Conservation (phyloP, 306 rosid genomes). For the Morella rubra region DNA sequence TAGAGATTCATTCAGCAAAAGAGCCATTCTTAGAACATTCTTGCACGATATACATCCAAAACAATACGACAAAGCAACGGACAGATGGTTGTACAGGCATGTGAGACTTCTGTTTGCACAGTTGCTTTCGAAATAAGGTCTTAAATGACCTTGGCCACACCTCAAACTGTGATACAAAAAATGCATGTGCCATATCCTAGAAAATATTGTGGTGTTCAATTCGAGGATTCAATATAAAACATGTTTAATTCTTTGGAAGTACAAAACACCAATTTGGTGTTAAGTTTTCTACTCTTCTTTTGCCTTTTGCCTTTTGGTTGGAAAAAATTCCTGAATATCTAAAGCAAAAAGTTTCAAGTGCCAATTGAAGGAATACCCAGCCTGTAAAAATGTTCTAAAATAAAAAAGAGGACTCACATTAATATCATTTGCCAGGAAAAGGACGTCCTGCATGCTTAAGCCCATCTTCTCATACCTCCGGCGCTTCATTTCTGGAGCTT, state of each 20-base stretch:
- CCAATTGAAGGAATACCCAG: constrained; percentile 4
- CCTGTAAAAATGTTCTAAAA: background rate
- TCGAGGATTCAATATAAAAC: background rate
- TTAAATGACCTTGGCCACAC: background rate
- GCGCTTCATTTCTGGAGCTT: constrained; percentile 90
- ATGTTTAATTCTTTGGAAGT: background rate
- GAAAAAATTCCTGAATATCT: background rate
- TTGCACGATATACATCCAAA: constrained; percentile 4
- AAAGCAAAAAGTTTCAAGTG: constrained; percentile 1
- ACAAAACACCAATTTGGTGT: background rate
- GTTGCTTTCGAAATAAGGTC: background rate
- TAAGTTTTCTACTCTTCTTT: background rate
- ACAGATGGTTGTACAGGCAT: constrained; percentile 7
- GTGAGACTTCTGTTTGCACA: constrained; percentile 13
- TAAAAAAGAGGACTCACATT: constrained; percentile 56
- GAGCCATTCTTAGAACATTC: constrained; percentile 21
- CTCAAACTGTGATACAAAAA: background rate
- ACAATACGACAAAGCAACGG: constrained; percentile 19
- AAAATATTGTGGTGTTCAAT: background rate
- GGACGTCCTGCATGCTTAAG: constrained; percentile 88
- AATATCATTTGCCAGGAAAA: constrained; percentile 82
- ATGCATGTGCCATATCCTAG: background rate
- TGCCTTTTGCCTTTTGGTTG: background rate
- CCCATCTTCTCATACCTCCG: constrained; percentile 84
- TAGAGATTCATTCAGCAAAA: constrained; percentile 39